These are phyloP conservation scores for Hypoxylon sp. DNA, from an alignment of 2,329 filamentous ascomycete genomes.

Conservation along the genomic window DNA sequence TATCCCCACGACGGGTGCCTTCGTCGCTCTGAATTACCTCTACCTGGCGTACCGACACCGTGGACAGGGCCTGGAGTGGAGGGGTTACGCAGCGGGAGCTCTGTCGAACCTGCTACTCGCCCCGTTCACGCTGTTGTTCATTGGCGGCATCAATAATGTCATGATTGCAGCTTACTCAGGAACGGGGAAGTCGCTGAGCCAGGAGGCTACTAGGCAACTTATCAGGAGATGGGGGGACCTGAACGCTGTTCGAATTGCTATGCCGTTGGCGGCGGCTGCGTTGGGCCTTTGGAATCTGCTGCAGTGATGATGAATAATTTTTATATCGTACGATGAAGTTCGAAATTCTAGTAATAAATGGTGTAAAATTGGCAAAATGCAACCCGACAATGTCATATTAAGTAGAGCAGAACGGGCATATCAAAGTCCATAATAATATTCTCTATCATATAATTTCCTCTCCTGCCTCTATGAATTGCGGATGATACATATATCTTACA, in stretches of 20 bases:
- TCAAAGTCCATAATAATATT: not conserved
- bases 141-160: conserved; percentile 39
- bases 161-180: conserved; percentile 34
- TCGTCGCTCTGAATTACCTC: conserved; percentile 43
- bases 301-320: conserved; percentile 13
- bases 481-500: not conserved
- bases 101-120: conserved; percentile 44
- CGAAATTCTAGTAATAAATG: too few species aligned
- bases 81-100: conserved; percentile 43
- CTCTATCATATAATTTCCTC: not conserved
- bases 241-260: conserved; percentile 42
- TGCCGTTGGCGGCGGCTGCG: conserved; percentile 42
- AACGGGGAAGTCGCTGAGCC: conserved; percentile 30
- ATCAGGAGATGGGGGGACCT: conserved; percentile 42
- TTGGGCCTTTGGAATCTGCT: conserved; percentile 47
- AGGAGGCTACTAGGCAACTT: conserved; percentile 32
- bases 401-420: not conserved
- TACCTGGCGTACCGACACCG: conserved; percentile 42
- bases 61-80: conserved; percentile 41
- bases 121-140: conserved; percentile 44
- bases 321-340: not conserved
- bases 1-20: conserved; percentile 40
- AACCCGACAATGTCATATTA: not conserved
- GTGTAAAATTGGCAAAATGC: too few species aligned
- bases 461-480: not conserved